These are phyloP conservation scores for Helenozyma baotianmanensis DNA, from an alignment of 805 yeast species.

Conservation along the genomic window DNA sequence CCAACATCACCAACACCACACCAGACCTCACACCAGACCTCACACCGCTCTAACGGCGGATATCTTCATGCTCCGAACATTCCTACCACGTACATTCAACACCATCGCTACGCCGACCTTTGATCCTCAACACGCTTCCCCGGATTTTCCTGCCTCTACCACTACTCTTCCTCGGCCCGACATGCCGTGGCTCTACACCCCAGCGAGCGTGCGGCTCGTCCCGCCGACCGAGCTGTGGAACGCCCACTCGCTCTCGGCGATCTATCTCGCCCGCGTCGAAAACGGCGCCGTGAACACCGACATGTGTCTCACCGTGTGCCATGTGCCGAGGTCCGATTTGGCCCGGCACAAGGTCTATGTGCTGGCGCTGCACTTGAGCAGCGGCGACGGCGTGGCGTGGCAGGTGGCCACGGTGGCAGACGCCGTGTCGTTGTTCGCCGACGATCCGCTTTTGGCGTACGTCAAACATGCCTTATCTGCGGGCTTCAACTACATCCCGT, in stretches of 20 bases:
- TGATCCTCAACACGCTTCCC: too few relatives aligned
- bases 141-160: too few relatives aligned
- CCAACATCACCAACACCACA: too few relatives aligned
- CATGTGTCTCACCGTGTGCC: conserved; percentile 5
- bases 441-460: conserved; percentile 4
- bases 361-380: conserved; percentile 4
- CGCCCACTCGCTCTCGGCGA: conserved; percentile 6
- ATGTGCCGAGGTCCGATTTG: conserved; percentile 2
- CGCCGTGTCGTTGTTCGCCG: conserved; percentile 1
- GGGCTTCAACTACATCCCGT: conserved; percentile 11
- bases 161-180: too few relatives aligned
- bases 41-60: too few relatives aligned
- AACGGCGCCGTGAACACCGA: not conserved
- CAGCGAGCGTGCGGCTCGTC: conserved; percentile 7
- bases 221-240: not conserved
- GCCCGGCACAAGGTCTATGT: conserved; percentile 4
- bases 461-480: not conserved
- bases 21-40: too few relatives aligned
- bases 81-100: too few relatives aligned
- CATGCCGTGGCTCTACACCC: conserved; percentile 7
- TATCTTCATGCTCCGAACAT: too few relatives aligned
- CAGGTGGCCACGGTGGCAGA: conserved; percentile 1
- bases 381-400: conserved; percentile 6
- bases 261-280: not conserved
- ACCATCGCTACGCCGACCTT: too few relatives aligned